Evolutionary conservation across 768 basidiomycete species (phyloP).

Genomic region (Pholiota conissans): DNA sequence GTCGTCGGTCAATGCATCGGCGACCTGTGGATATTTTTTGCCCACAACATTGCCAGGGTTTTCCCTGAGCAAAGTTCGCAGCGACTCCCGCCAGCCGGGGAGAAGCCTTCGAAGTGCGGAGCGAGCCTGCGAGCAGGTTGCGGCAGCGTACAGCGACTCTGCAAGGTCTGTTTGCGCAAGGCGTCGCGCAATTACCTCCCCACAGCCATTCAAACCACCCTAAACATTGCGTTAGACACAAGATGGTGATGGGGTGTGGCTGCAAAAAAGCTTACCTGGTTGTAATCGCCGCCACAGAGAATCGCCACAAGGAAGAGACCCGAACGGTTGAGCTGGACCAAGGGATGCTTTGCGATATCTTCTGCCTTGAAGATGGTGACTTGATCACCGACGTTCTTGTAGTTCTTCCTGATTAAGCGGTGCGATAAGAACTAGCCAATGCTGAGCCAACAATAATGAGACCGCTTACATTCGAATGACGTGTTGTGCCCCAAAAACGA

Average conservation of each 20-base stretch:
- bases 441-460: neutral
- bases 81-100: neutral
- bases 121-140: neutral
- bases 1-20: neutral
- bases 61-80: neutral
- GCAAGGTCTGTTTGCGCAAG: slow-evolving; percentile 3
- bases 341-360: neutral
- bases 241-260: too few relatives aligned
- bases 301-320: slow-evolving; percentile 13
- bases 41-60: neutral
- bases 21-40: neutral
- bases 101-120: neutral
- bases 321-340: neutral
- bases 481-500: neutral
- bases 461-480: neutral
- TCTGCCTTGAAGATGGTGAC: slow-evolving; percentile 4
- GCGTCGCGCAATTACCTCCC: neutral
- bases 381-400: slow-evolving; percentile 4
- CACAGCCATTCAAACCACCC: slow-evolving; percentile 11
- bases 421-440: neutral
- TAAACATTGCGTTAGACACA: neutral
- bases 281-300: slow-evolving; percentile 15
- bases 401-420: neutral
- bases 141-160: neutral
- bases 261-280: slow-evolving; percentile 3